phyloP scores from a whole-genome alignment of 805 yeast genomes.

The Hanseniaspora clermontiae region DNA sequence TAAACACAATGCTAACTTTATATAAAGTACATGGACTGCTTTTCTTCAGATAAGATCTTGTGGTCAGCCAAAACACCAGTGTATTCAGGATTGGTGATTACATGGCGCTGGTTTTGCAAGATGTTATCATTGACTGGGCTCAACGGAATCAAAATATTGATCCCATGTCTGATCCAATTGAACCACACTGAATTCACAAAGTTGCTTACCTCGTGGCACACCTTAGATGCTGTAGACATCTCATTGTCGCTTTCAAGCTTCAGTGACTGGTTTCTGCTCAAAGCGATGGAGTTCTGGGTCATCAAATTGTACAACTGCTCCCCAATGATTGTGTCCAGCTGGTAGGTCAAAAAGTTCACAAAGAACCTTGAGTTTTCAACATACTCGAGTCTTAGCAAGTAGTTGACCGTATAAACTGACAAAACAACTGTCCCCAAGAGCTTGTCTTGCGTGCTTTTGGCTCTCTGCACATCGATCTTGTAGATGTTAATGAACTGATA shows the following conservation, averaged over 20 bases:
- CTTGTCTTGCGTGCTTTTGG: background rate
- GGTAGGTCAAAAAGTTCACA: background rate
- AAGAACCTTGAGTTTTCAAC: slow-evolving; percentile 3
- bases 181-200: background rate
- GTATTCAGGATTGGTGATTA: background rate
- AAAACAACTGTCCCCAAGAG: background rate
- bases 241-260: background rate
- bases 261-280: background rate
- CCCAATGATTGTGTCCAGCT: background rate
- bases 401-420: background rate
- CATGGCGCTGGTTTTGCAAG: background rate
- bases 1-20: too few relatives aligned
- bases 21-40: background rate
- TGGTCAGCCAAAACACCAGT: background rate
- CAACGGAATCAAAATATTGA: slow-evolving; percentile 3
- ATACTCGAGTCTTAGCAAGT: slow-evolving; percentile 5
- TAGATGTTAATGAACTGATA: background rate
- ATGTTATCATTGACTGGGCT: background rate
- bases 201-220: background rate
- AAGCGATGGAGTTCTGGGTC: background rate
- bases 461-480: background rate
- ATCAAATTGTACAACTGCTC: background rate
- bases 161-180: slow-evolving; percentile 1
- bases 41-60: background rate
- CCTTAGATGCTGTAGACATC: background rate